Evolutionary conservation across 106 monocot species (phyloP), one percentile per base, ranked within the genome.

Genomic region (Posidonia australis): DNA sequence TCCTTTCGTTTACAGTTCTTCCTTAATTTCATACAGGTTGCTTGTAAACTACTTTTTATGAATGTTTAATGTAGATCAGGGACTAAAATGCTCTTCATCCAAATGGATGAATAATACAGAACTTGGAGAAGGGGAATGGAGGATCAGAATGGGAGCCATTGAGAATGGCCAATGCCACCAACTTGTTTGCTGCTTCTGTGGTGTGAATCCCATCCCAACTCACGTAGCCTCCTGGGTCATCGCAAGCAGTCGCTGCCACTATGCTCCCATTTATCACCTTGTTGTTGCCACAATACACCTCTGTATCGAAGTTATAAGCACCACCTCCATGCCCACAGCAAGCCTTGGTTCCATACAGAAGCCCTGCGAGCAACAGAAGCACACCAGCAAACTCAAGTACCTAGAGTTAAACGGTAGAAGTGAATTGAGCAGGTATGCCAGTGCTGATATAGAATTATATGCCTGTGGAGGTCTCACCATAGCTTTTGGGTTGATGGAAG

Each of bases 181-280:
- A 20, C 54, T 75, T 83, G 61, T 93, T 93, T 24, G 83, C 89
- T 44, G 80, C 78, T 46, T 93, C 89, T 0, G 93, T 89, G 20
- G 83, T 69, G 81, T 93, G 93, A 49, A 89, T 86, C 18, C 93
- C 93, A 51, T 93, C 93, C 93, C 93, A 89, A 58, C 93, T 93
- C 66, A 81, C 86, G 48, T 93, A 86, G 46, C 78, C 81, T 31
- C 79, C 66, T 11, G 89, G 93, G 36, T 93, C 79, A 14, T 5
- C 30, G 47, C 93, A 89, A 22, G 86, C 86, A 9, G 20, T 63
- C 43, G 85, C 85, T 3, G 60, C 77, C 19, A 83, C 66, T 5
- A 44, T 70, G 44, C 7, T 60, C 22, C 89, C 93, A 43, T 86
- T 70, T 10, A 81, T 81, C 59, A 65, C 51, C 77, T 83, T 86